Conservation (phyloP, 306 rosid species). For the Prunus mume region DNA sequence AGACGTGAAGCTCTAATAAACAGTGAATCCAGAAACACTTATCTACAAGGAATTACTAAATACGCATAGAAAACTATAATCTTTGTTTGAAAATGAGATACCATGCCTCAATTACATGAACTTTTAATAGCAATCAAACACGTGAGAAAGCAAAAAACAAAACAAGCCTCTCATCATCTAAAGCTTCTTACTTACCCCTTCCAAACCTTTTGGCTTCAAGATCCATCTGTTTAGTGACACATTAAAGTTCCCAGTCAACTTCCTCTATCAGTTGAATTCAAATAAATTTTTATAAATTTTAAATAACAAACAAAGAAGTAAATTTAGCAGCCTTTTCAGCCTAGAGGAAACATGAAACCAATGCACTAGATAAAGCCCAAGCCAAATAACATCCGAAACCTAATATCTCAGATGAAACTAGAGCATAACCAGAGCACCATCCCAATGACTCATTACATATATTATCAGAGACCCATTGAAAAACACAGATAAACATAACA, state of each 20-base stretch:
- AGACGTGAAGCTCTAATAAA: constrained; percentile 33
- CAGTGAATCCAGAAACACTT: constrained; percentile 23
- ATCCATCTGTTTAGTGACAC: constrained; percentile 21
- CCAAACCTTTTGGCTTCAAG: constrained; percentile 28
- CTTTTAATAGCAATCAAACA: neutral
- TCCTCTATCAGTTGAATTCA: constrained; percentile 3
- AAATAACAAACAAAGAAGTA: neutral
- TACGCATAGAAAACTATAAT: neutral
- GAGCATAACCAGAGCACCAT: neutral
- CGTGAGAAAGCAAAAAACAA: constrained; percentile 8
- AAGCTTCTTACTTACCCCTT: constrained; percentile 27
- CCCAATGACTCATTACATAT: neutral
- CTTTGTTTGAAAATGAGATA: neutral
- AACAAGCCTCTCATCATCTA: neutral
- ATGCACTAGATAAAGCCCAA: too few relatives aligned
- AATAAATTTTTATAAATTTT: neutral
- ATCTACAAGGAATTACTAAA: neutral
- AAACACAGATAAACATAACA: neutral
- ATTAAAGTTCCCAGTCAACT: neutral
- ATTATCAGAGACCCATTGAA: neutral
- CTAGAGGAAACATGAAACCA: neutral
- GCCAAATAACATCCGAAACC: too few relatives aligned
- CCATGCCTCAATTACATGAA: neutral
- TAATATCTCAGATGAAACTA: too few relatives aligned
- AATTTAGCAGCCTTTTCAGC: neutral